phyloP scores from a whole-genome alignment of 257 asterid species.

The Vinca minor region DNA sequence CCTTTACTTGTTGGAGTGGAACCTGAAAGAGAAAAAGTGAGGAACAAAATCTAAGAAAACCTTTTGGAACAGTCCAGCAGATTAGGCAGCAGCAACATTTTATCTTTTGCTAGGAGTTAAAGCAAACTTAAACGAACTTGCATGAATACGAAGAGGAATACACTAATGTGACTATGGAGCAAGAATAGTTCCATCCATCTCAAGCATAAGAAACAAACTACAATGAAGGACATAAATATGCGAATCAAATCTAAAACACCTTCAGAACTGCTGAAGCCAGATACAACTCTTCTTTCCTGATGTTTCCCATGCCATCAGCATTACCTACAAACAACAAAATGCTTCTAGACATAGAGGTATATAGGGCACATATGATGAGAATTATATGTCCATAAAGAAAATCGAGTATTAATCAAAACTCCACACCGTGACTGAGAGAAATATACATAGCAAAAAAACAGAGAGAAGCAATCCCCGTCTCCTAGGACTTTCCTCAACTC shows the following conservation, averaged over 20 bases:
- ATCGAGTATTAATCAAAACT: background rate
- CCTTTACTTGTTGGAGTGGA: conserved; percentile 58
- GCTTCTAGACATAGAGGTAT: background rate
- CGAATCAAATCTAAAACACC: no score
- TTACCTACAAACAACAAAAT: conserved; percentile 44
- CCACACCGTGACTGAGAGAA: no score
- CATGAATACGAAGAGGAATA: background rate
- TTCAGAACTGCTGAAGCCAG: conserved; percentile 66
- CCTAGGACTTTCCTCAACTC: background rate
- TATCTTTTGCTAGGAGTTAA: background rate
- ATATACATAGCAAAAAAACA: background rate
- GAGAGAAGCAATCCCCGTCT: background rate
- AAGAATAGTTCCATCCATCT: background rate
- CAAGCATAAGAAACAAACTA: background rate
- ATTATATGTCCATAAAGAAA: no score
- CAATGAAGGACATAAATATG: no score
- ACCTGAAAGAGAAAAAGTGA: conserved; percentile 41
- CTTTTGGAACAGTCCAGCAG: background rate
- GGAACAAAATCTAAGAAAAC: conserved; percentile 11
- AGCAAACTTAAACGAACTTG: background rate
- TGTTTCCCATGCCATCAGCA: conserved; percentile 68
- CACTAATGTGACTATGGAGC: background rate
- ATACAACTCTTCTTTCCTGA: conserved; percentile 73
- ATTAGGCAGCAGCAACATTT: background rate
- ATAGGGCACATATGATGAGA: background rate